These are phyloP conservation scores for Penicillium diatomitis DNA, from an alignment of 495 filamentous ascomycete species.

Conservation along the genomic window DNA sequence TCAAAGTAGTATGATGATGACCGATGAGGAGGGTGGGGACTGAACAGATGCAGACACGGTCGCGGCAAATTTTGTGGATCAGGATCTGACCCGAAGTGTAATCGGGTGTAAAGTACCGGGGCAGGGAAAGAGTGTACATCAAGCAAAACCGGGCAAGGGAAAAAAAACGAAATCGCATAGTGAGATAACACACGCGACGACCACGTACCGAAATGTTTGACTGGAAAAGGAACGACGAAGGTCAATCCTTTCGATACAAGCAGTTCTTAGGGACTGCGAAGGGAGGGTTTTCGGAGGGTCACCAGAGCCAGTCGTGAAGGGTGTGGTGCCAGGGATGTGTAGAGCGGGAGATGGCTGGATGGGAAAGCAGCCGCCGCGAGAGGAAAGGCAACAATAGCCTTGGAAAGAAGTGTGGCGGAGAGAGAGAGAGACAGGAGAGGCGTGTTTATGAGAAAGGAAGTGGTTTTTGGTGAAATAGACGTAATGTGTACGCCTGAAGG, in stretches of 20 bases:
- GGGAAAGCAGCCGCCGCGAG: constrained; percentile 5
- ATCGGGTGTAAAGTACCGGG: constrained; percentile 5
- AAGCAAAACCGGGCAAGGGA: neutral
- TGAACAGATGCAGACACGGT: constrained; percentile 17
- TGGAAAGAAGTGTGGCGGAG: neutral
- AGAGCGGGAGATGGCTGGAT: constrained; percentile 14
- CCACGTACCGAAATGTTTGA: constrained; percentile 9
- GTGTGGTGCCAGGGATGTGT: constrained; percentile 34
- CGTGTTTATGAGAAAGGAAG: neutral
- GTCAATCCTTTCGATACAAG: too few species aligned
- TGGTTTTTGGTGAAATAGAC: neutral
- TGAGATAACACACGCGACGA: constrained; percentile 5
- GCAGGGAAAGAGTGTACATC: neutral
- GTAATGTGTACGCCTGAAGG: too few species aligned
- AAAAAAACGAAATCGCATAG: neutral
- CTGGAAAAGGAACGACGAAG: too few species aligned
- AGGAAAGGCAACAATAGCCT: neutral
- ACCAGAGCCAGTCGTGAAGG: neutral
- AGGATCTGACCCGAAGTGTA: constrained; percentile 19
- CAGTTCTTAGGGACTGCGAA: neutral
- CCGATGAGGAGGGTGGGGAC: neutral
- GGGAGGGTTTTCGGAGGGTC: constrained; percentile 2
- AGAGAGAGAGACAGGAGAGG: neutral
- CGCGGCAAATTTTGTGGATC: constrained; percentile 25
- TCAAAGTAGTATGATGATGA: neutral